Conservation (phyloP, 2,329 filamentous ascomycete species). For the Aspergillus novoparasiticus region DNA sequence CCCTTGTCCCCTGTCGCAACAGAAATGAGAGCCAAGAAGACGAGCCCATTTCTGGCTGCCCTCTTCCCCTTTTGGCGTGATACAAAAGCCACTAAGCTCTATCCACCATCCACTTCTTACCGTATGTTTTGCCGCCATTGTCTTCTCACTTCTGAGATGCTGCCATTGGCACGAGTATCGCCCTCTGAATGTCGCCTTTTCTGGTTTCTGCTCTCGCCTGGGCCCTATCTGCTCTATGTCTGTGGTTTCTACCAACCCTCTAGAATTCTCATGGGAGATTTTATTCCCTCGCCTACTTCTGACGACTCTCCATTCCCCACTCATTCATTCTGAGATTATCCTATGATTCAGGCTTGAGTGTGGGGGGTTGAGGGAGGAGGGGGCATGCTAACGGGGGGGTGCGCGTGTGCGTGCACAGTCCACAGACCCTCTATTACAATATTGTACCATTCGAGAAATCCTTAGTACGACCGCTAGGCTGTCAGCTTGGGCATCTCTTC, state of each 20-base stretch:
- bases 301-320: conserved; percentile 4
- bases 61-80: conserved; percentile 6
- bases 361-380: not conserved
- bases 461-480: not conserved
- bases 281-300: not conserved
- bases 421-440: not conserved
- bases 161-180: not conserved
- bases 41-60: not conserved
- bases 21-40: not conserved
- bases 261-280: not conserved
- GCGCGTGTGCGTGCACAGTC: conserved; percentile 11
- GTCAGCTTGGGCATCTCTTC: not conserved
- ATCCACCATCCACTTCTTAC: not conserved
- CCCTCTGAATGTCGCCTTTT: not conserved
- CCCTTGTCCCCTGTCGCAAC: not conserved
- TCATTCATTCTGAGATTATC: conserved; percentile 5
- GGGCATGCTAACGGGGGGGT: not conserved
- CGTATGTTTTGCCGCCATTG: not conserved
- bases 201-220: not conserved
- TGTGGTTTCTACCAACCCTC: not conserved
- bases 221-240: not conserved
- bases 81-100: conserved; percentile 6
- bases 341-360: not conserved
- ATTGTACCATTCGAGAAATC: not conserved
- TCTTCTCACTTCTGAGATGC: not conserved